Conservation (phyloP, 306 rosid species). For the Luffa aegyptiaca region DNA sequence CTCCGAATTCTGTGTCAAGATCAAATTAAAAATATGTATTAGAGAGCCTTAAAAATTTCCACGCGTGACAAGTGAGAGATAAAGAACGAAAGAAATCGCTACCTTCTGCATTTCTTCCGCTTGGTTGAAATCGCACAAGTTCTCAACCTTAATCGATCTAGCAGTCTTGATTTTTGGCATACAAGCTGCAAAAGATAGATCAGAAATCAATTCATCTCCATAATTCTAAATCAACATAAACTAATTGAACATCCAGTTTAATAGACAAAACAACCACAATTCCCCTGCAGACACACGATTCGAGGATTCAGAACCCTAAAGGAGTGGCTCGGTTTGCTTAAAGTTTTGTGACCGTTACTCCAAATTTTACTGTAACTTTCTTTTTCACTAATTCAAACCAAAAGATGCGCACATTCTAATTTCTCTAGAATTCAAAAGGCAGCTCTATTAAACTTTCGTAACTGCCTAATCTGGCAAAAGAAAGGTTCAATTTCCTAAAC, state of each 20-base stretch:
- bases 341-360: not conserved
- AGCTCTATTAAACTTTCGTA: not conserved
- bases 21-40: constrained; percentile 8
- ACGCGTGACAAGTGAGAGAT: not conserved
- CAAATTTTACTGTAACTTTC: not conserved
- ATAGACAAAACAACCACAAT: not conserved
- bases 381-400: not conserved
- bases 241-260: not conserved
- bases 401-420: not conserved
- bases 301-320: not conserved
- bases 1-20: constrained; percentile 30
- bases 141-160: constrained; percentile 62
- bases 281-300: not conserved
- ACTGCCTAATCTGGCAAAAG: not conserved
- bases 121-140: constrained; percentile 70
- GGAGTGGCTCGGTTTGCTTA: not conserved
- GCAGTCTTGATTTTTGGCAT: constrained; percentile 81
- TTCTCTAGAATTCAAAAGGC: not conserved
- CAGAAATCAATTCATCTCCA: constrained; percentile 6
- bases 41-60: not conserved
- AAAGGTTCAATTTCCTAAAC: not conserved
- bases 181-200: constrained; percentile 51
- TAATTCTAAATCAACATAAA: not conserved
- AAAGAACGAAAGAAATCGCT: constrained; percentile 2
- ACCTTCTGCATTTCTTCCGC: constrained; percentile 61